phyloP scores from a whole-genome alignment of 1,139 yeast genomes.

The Suhomyces guaymorum region DNA sequence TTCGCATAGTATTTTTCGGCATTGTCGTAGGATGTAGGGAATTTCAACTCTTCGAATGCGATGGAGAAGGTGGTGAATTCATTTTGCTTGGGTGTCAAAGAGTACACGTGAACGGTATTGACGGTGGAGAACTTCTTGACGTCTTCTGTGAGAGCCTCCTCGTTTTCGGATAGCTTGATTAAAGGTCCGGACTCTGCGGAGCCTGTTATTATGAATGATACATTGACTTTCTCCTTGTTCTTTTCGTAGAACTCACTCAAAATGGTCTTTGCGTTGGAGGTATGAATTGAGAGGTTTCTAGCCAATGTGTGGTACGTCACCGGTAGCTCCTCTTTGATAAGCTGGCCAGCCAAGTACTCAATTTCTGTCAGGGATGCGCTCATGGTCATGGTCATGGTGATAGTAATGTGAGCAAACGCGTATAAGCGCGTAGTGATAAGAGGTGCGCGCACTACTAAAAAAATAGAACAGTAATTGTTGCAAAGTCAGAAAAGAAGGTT shows the following conservation, averaged over 20 bases:
- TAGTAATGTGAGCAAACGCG: conserved; percentile 1
- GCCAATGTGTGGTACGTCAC: conserved; percentile 36
- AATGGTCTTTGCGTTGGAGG: conserved; percentile 30
- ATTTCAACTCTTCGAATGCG: conserved; percentile 32
- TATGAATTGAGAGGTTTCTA: conserved; percentile 29
- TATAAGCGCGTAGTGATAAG: background rate
- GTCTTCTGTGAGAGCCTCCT: conserved; percentile 17
- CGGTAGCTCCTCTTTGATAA: conserved; percentile 26
- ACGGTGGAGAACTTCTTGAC: conserved; percentile 24
- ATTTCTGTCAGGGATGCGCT: conserved; percentile 30
- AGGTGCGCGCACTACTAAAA: background rate
- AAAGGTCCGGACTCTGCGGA: conserved; percentile 15
- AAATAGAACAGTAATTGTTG: background rate
- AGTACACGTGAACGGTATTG: conserved; percentile 34
- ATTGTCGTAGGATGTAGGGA: conserved; percentile 21
- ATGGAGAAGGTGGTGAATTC: conserved; percentile 24
- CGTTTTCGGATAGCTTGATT: conserved; percentile 26
- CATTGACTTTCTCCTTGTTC: conserved; percentile 33
- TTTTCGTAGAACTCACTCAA: conserved; percentile 35
- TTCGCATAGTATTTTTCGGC: conserved; percentile 24
- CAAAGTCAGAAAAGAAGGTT: too few species aligned
- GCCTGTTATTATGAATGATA: conserved; percentile 40
- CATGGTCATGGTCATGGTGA: conserved; percentile 33
- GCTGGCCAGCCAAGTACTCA: conserved; percentile 30
- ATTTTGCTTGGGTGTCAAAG: conserved; percentile 24